Conservation (phyloP, 768 basidiomycete genomes). For the Boletus insuetus region DNA sequence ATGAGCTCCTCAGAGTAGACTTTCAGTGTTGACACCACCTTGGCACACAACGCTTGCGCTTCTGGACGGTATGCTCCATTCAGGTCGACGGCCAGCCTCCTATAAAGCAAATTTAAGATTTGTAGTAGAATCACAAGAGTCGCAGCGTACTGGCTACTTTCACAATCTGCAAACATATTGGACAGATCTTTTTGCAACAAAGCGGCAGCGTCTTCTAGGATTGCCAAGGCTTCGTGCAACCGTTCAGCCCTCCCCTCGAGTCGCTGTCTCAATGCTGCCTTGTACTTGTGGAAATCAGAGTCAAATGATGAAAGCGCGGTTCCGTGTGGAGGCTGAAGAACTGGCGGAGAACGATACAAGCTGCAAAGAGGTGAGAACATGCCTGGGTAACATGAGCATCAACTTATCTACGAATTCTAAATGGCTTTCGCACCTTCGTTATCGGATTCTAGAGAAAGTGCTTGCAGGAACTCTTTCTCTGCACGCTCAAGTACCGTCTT, state of each 20-base stretch:
- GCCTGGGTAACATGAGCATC: constrained; percentile 37
- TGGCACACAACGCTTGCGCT: constrained; percentile 46
- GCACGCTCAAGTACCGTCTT: constrained; percentile 42
- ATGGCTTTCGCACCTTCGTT: constrained; percentile 16
- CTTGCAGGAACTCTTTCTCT: constrained; percentile 44
- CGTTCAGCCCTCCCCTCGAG: constrained; percentile 62
- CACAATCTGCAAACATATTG: constrained; percentile 40
- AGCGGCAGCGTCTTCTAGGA: constrained; percentile 58
- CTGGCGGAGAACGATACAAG: constrained; percentile 53
- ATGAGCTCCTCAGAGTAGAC: constrained; percentile 31
- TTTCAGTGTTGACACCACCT: constrained; percentile 42
- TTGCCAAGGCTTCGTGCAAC: constrained; percentile 54
- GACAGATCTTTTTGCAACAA: constrained; percentile 59
- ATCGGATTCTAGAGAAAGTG: constrained; percentile 31
- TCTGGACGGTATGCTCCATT: constrained; percentile 47
- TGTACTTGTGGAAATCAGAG: constrained; percentile 60
- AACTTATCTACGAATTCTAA: background rate
- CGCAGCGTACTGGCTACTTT: constrained; percentile 42
- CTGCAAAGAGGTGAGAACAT: constrained; percentile 45
- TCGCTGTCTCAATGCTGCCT: constrained; percentile 56
- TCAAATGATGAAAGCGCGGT: constrained; percentile 35
- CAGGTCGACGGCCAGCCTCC: constrained; percentile 43
- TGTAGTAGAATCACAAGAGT: background rate
- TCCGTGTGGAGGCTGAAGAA: constrained; percentile 45
- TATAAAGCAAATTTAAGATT: constrained; percentile 17